Conservation (phyloP, 768 basidiomycete genomes). For the Clitopilus passeckerianus region DNA sequence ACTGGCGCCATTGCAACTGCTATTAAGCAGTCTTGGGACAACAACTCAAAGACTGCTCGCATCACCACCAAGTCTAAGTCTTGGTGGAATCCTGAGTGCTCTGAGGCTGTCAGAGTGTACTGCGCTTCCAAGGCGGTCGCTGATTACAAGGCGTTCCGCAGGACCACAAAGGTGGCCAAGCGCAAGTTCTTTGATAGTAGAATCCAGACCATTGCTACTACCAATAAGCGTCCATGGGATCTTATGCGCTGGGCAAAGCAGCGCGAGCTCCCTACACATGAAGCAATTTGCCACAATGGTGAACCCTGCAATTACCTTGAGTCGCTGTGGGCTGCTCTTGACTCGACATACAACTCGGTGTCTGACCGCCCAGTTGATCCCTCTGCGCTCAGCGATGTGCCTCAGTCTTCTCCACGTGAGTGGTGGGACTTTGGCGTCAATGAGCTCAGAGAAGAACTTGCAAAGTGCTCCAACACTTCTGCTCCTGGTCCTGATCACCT, state of each 20-base stretch:
- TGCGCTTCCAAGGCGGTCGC: too few relatives aligned
- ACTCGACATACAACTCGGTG: background rate
- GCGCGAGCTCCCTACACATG: background rate
- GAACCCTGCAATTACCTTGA: too few relatives aligned
- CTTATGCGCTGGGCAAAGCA: conserved; percentile 1
- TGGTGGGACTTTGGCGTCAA: background rate
- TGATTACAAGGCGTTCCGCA: too few relatives aligned
- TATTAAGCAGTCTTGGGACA: background rate
- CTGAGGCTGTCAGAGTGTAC: too few relatives aligned
- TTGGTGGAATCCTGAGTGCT: background rate
- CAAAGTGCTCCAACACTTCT: too few relatives aligned
- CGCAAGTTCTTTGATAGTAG: background rate
- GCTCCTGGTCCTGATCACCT: background rate
- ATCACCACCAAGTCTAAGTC: background rate
- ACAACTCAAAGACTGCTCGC: background rate
- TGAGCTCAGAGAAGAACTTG: background rate
- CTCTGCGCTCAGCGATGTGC: background rate
- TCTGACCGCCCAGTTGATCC: background rate
- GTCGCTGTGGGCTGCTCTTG: too few relatives aligned
- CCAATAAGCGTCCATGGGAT: conserved; percentile 1
- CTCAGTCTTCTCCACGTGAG: background rate
- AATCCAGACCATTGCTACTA: background rate
- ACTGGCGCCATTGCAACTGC: background rate
- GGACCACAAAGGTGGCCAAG: background rate
- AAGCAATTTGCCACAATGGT: background rate